phyloP scores from a whole-genome alignment of 2,329 filamentous ascomycete genomes.

The Monilinia fructicola region DNA sequence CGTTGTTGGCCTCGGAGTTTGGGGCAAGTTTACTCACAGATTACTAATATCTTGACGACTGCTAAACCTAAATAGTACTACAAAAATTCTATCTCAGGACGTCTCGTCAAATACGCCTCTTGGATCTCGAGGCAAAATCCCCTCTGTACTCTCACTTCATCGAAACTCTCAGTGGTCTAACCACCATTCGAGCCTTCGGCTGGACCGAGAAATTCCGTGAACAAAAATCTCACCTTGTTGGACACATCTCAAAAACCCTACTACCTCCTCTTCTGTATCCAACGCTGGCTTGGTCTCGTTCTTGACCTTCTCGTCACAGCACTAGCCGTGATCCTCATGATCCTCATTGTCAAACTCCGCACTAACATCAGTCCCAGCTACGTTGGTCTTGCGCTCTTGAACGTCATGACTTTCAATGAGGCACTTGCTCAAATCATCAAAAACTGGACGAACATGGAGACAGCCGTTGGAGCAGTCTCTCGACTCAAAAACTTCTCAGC shows the following conservation, averaged over 20 bases:
- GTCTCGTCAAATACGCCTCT: conserved; percentile 50
- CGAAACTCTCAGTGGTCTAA: conserved; percentile 48
- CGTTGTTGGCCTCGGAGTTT: conserved; percentile 41
- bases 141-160: conserved; percentile 51
- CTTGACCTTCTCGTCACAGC: conserved; percentile 33
- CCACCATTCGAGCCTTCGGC: conserved; percentile 49
- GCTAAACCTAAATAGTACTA: conserved; percentile 22
- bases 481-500: conserved; percentile 29
- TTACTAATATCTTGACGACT: not conserved
- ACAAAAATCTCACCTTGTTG: conserved; percentile 47
- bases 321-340: conserved; percentile 40
- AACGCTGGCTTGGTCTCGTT: conserved; percentile 56
- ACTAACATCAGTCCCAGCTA: conserved; percentile 34
- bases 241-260: conserved; percentile 57
- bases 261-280: conserved; percentile 57
- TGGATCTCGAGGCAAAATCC: conserved; percentile 48
- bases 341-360: conserved; percentile 41
- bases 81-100: conserved; percentile 51
- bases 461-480: conserved; percentile 35
- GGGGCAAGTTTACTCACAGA: conserved; percentile 12
- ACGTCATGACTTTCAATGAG: conserved; percentile 36
- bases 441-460: conserved; percentile 37
- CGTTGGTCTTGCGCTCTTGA: conserved; percentile 39
- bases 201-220: conserved; percentile 40
- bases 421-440: conserved; percentile 32